These are phyloP conservation scores for Ganoderma sinense DNA, from an alignment of 1,284 basidiomycete genomes.

Conservation along the genomic window DNA sequence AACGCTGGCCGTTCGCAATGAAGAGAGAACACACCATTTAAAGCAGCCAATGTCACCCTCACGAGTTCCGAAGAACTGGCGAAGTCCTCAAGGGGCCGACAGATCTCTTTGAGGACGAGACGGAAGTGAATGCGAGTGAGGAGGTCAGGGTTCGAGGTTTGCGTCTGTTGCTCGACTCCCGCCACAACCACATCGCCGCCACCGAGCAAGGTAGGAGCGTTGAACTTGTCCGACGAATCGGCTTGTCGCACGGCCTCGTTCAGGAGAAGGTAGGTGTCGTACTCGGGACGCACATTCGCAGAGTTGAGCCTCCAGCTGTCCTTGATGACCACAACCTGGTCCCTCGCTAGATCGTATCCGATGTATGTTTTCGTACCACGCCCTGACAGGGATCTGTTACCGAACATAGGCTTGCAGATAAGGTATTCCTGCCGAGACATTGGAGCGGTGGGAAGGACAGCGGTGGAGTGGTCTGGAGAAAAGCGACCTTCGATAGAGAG, in stretches of 20 bases:
- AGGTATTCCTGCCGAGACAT: background rate
- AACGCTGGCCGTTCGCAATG: background rate
- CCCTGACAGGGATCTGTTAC: background rate
- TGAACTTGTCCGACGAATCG: background rate
- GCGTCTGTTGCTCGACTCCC: background rate
- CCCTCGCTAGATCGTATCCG: background rate
- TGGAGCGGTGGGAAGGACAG: background rate
- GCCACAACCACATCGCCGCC: background rate
- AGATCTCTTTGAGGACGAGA: background rate
- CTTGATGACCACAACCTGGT: background rate
- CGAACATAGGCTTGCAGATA: background rate
- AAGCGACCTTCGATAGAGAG: background rate
- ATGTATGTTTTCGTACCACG: background rate
- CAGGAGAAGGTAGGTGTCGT: conserved; percentile 1
- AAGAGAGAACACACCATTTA: background rate
- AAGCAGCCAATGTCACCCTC: background rate
- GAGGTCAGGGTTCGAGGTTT: background rate
- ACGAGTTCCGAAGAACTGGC: background rate
- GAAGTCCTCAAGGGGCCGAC: conserved; percentile 2
- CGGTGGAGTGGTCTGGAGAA: background rate
- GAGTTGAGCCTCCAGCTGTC: conserved; percentile 1
- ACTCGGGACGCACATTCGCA: background rate
- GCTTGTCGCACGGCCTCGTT: background rate
- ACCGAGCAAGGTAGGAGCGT: background rate
- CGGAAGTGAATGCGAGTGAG: background rate